Evolutionary conservation across 2,329 filamentous ascomycete genomes (phyloP).

Genomic region (Fusarium poae): DNA sequence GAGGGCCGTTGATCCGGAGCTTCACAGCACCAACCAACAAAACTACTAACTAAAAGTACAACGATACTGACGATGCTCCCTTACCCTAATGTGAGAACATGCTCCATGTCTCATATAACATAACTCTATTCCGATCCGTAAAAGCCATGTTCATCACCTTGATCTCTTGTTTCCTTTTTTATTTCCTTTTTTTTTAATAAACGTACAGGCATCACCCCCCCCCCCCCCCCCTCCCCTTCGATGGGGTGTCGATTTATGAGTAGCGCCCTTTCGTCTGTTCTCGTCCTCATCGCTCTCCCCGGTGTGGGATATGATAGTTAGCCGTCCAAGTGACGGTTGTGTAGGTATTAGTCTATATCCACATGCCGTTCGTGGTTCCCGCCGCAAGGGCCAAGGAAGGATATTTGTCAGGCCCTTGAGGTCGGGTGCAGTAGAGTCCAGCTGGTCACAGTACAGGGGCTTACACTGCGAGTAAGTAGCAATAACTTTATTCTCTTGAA

Average conservation of each 20-base stretch:
- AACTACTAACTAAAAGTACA: background rate
- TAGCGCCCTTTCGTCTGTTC: conserved; percentile 23
- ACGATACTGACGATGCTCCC: conserved; percentile 14
- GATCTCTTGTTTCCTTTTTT: conserved; percentile 19
- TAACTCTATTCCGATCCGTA: conserved; percentile 28
- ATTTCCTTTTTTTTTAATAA: background rate
- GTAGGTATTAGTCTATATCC: conserved; percentile 28
- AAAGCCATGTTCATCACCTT: conserved; percentile 2
- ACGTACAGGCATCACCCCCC: background rate
- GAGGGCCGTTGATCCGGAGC: conserved; percentile 35
- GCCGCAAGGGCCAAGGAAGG: conserved; percentile 6
- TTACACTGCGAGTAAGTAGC: background rate
- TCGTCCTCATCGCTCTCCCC: conserved; percentile 29
- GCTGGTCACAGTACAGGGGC: background rate
- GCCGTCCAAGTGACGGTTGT: conserved; percentile 27
- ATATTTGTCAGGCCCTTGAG: conserved; percentile 9
- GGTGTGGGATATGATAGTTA: conserved; percentile 18
- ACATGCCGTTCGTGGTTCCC: conserved; percentile 37
- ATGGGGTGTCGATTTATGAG: conserved; percentile 19
- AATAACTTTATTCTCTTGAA: conserved; percentile 25
- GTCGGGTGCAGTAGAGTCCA: background rate
- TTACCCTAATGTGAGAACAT: conserved; percentile 19
- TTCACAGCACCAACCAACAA: conserved; percentile 7
- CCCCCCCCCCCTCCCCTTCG: background rate
- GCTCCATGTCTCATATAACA: conserved; percentile 16